A percentile compares a stretch with the other conserved stretches of the same genome.
phyloP scores from a whole-genome alignment of 495 filamentous ascomycete genomes.

The Xylaria longipes region DNA sequence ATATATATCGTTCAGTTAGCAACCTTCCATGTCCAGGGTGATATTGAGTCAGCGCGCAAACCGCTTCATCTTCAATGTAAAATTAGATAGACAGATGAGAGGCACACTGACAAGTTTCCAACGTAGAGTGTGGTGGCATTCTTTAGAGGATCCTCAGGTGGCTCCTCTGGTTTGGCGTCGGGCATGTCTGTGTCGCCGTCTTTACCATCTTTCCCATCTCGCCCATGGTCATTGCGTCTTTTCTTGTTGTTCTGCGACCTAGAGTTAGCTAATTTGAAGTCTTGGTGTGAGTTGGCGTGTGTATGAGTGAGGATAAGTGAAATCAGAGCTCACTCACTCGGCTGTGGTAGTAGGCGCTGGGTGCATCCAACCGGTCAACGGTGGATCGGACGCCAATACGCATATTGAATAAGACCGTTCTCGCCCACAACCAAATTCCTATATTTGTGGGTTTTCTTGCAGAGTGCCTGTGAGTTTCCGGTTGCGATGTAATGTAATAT shows the following conservation, averaged over 20 bases:
- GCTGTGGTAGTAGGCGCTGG: conserved; percentile 84
- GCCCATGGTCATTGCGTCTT: conserved; percentile 65
- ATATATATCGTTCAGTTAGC: conserved; percentile 10
- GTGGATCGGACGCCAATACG: conserved; percentile 57
- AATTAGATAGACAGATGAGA: conserved; percentile 9
- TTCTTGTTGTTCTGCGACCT: conserved; percentile 65
- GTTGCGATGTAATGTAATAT: conserved; percentile 11
- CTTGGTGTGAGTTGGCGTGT: conserved; percentile 1
- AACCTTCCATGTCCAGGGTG: neutral
- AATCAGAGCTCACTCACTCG: conserved; percentile 60
- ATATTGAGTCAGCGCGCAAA: neutral
- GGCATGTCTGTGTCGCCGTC: conserved; percentile 57
- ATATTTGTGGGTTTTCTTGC: neutral
- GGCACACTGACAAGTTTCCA: conserved; percentile 80
- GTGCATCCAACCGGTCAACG: conserved; percentile 85
- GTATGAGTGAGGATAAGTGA: conserved; percentile 23
- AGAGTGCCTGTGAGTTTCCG: neutral
- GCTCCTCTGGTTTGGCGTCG: conserved; percentile 58
- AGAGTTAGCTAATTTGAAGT: neutral
- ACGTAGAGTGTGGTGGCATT: conserved; percentile 96
- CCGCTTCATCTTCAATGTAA: neutral
- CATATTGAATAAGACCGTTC: conserved; percentile 27
- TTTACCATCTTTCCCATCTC: conserved; percentile 56
- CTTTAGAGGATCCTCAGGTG: conserved; percentile 73
- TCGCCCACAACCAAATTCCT: neutral